These are phyloP conservation scores for Phycomyces blakesleeanus DNA, from an alignment of 192 early-diverging fungal species.

Conservation along the genomic window DNA sequence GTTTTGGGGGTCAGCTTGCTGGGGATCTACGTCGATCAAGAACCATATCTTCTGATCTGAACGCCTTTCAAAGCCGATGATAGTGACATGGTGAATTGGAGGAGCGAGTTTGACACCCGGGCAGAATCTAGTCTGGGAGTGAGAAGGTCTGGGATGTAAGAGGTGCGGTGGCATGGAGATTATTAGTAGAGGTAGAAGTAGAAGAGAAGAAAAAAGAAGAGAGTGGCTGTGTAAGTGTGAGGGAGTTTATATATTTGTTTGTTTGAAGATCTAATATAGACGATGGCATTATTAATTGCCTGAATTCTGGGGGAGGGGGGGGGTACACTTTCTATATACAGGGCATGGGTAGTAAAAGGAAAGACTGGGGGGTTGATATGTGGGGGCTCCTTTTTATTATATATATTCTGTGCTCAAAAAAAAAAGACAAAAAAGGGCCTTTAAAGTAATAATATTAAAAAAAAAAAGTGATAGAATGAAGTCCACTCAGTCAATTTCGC, in stretches of 20 bases:
- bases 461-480: background rate
- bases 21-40: slow-evolving; percentile 24
- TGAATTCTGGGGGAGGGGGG: background rate
- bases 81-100: slow-evolving; percentile 12
- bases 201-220: slow-evolving; percentile 7
- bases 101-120: slow-evolving; percentile 21
- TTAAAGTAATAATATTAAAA: background rate
- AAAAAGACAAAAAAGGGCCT: background rate
- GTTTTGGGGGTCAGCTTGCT: background rate
- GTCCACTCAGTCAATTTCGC: background rate
- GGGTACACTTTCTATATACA: background rate
- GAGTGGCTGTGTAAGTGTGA: background rate
- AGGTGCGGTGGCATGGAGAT: background rate
- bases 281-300: slow-evolving; percentile 1
- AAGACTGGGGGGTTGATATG: background rate
- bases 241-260: background rate
- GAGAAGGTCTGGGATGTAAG: background rate
- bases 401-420: background rate
- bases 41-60: slow-evolving; percentile 34
- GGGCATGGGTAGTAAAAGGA: slow-evolving; percentile 4
- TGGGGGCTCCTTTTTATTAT: background rate
- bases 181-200: background rate
- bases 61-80: slow-evolving; percentile 22
- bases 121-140: background rate
- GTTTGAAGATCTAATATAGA: background rate